A percentile compares a stretch with the other conserved stretches of the same genome.
These are phyloP conservation scores for Heritiera littoralis DNA, from an alignment of 345 rosid genomes.

Conservation along the genomic window DNA sequence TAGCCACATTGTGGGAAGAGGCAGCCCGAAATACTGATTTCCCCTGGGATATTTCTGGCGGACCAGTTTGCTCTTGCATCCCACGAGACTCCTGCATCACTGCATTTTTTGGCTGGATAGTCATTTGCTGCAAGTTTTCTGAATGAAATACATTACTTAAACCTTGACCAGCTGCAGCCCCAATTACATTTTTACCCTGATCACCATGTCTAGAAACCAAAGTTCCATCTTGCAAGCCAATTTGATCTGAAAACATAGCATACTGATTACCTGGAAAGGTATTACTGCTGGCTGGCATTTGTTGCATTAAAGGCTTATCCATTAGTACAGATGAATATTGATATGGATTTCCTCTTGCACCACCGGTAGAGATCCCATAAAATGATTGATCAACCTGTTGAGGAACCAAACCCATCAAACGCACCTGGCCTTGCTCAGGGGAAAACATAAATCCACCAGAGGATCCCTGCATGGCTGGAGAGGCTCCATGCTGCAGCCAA, in stretches of 20 bases:
- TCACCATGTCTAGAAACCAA: slow-evolving; percentile 49
- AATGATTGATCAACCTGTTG: slow-evolving; percentile 73
- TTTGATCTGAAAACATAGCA: slow-evolving; percentile 47
- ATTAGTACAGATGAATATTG: slow-evolving; percentile 49
- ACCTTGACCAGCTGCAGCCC: slow-evolving; percentile 39
- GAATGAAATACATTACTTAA: slow-evolving; percentile 43
- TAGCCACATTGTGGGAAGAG: slow-evolving; percentile 55
- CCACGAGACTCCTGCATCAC: slow-evolving; percentile 41
- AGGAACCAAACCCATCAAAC: slow-evolving; percentile 48
- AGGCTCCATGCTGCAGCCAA: slow-evolving; percentile 51
- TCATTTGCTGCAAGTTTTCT: slow-evolving; percentile 46
- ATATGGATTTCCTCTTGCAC: slow-evolving; percentile 46
- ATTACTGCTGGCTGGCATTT: slow-evolving; percentile 47
- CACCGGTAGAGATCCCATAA: slow-evolving; percentile 57
- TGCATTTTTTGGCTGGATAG: slow-evolving; percentile 41
- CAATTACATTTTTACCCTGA: slow-evolving; percentile 44
- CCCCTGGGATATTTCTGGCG: slow-evolving; percentile 45
- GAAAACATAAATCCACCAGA: slow-evolving; percentile 55
- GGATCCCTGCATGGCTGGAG: slow-evolving; percentile 58
- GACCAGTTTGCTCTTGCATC: slow-evolving; percentile 42
- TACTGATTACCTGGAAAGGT: slow-evolving; percentile 51
- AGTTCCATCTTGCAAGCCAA: slow-evolving; percentile 45
- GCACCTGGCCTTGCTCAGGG: slow-evolving; percentile 62
- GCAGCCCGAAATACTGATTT: slow-evolving; percentile 36
- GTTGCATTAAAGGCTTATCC: slow-evolving; percentile 49